phyloP scores from a whole-genome alignment of 331 rosid species.

The Pyracantha coccinea region DNA sequence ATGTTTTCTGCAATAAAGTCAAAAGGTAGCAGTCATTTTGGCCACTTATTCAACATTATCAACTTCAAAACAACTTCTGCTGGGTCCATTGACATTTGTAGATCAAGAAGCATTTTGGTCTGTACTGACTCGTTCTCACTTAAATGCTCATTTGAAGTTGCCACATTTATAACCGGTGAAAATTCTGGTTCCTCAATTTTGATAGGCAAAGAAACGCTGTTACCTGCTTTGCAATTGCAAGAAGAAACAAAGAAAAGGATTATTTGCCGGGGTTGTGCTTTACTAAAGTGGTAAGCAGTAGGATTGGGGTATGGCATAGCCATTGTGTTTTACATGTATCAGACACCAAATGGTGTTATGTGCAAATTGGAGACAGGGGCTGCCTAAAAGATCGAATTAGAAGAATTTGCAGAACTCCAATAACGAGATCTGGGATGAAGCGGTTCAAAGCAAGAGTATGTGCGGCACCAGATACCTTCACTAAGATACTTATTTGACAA shows the following conservation, averaged over 20 bases:
- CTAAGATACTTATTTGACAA: neutral
- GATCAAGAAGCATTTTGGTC: conserved; percentile 13
- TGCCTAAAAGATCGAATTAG: neutral
- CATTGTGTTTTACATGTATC: neutral
- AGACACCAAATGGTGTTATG: neutral
- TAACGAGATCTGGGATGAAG: neutral
- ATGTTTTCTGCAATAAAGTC: too few relatives aligned
- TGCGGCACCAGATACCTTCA: neutral
- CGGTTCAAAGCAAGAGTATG: neutral
- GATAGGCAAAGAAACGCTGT: neutral
- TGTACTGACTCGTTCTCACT: conserved; percentile 5
- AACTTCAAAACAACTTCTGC: conserved; percentile 24
- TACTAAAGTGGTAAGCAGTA: neutral
- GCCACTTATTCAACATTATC: too few relatives aligned
- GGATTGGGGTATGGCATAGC: neutral
- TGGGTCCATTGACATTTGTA: conserved; percentile 32
- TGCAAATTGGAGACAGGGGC: neutral
- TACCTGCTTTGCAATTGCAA: neutral
- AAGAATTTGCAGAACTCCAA: neutral
- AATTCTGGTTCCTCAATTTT: conserved; percentile 12
- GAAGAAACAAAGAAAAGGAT: neutral
- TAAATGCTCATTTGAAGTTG: conserved; percentile 8
- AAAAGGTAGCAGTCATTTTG: too few relatives aligned
- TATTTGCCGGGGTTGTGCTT: neutral
- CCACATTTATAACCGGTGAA: neutral